phyloP scores from a whole-genome alignment of 345 rosid genomes.

The Isatis tinctoria region DNA sequence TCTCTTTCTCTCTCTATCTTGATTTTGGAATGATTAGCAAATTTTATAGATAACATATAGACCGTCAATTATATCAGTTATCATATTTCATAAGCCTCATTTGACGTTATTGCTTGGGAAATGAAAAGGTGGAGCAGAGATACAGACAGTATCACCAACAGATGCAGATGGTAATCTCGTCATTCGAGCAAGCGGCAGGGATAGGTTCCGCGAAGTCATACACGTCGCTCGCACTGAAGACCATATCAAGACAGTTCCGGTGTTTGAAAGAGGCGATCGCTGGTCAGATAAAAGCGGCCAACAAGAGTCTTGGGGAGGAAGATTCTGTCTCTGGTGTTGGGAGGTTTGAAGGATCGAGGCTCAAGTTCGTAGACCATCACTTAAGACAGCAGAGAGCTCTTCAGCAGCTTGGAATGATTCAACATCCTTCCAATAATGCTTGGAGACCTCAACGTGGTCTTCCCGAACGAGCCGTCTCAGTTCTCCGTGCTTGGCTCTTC shows the following conservation, averaged over 20 bases:
- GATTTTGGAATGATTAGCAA: not conserved
- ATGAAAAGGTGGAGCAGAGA: slow-evolving; percentile 86
- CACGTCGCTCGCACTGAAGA: slow-evolving; percentile 80
- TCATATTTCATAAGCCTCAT: not conserved
- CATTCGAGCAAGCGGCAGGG: slow-evolving; percentile 90
- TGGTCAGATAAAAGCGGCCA: slow-evolving; percentile 76
- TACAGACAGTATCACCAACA: slow-evolving; percentile 93
- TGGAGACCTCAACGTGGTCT: slow-evolving; percentile 99
- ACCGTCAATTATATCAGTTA: not conserved
- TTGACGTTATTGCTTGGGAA: slow-evolving; percentile 14
- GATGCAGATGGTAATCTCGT: slow-evolving; percentile 84
- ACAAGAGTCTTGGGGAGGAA: slow-evolving; percentile 89
- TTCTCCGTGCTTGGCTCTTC: slow-evolving; percentile 97
- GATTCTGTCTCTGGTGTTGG: slow-evolving; percentile 53
- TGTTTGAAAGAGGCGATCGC: slow-evolving; percentile 90
- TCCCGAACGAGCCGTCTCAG: slow-evolving; percentile 91
- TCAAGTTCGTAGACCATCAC: slow-evolving; percentile 89
- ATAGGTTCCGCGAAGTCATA: slow-evolving; percentile 84
- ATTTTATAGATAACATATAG: not conserved
- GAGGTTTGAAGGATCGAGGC: slow-evolving; percentile 81
- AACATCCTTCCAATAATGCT: slow-evolving; percentile 69
- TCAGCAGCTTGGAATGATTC: slow-evolving; percentile 95
- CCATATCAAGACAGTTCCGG: slow-evolving; percentile 92
- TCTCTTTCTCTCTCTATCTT: not conserved
- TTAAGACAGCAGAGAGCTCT: slow-evolving; percentile 93